phyloP scores from a whole-genome alignment of 2,329 filamentous ascomycete species.

The Lasiodiplodia sp. region DNA sequence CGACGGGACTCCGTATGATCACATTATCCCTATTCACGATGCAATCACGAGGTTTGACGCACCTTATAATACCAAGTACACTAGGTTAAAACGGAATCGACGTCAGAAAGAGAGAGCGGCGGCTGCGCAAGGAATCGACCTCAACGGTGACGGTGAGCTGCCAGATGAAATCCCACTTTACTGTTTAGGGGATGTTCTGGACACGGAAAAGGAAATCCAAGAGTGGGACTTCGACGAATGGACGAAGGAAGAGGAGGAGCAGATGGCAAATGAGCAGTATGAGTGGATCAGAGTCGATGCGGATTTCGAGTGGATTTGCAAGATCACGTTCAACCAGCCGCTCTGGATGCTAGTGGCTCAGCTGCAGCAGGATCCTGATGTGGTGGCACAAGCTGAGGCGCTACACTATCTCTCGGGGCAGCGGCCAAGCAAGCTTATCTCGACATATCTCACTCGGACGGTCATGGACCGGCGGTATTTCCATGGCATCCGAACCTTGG shows the following conservation, averaged over 20 bases:
- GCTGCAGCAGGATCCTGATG: slow-evolving; percentile 94
- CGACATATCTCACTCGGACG: slow-evolving; percentile 88
- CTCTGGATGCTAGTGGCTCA: slow-evolving; percentile 99
- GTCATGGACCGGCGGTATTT: slow-evolving; percentile 93
- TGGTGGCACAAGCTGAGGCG: slow-evolving; percentile 81
- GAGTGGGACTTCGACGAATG: slow-evolving; percentile 90
- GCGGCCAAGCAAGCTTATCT: slow-evolving; percentile 78
- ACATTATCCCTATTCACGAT: slow-evolving; percentile 95
- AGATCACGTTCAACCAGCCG: slow-evolving; percentile 81
- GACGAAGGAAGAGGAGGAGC: slow-evolving; percentile 84
- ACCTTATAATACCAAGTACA: slow-evolving; percentile 99
- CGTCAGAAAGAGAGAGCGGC: slow-evolving; percentile 79
- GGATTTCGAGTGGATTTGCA: slow-evolving; percentile 97
- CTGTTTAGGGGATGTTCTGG: slow-evolving; percentile 88
- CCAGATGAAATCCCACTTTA: slow-evolving; percentile 87
- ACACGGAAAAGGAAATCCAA: slow-evolving; percentile 78
- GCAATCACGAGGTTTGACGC: slow-evolving; percentile 87
- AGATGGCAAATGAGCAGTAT: slow-evolving; percentile 95
- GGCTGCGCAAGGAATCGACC: slow-evolving; percentile 69
- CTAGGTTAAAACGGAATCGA: slow-evolving; percentile 88
- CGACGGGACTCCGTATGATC: slow-evolving; percentile 96
- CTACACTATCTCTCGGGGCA: slow-evolving; percentile 76
- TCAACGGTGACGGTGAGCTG: slow-evolving; percentile 61
- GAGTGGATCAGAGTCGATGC: slow-evolving; percentile 99
- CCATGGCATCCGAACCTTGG: slow-evolving; percentile 87